These are phyloP conservation scores for Cyberlindnera saturnus DNA, from an alignment of 805 yeast species.

Conservation along the genomic window DNA sequence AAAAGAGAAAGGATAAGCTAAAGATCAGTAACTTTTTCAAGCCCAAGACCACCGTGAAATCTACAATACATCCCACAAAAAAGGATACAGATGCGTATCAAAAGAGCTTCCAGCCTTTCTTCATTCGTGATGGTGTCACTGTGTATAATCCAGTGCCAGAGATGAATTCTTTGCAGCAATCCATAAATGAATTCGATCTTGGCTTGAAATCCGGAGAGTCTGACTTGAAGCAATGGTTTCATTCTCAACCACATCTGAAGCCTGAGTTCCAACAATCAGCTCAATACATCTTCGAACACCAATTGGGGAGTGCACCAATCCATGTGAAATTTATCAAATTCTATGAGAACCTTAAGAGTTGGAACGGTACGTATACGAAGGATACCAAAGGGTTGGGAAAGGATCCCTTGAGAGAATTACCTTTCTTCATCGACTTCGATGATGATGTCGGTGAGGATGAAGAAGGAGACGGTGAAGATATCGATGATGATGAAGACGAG, in stretches of 20 bases:
- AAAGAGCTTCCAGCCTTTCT: constrained; percentile 22
- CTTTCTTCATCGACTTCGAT: constrained; percentile 48
- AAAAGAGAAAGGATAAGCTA: constrained; percentile 26
- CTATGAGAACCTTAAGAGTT: constrained; percentile 49
- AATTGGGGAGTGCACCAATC: constrained; percentile 28
- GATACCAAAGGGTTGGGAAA: constrained; percentile 3
- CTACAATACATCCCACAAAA: constrained; percentile 1
- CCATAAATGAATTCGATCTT: constrained; percentile 10
- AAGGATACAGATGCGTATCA: constrained; percentile 20
- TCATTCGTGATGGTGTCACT: constrained; percentile 28
- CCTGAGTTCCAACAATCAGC: constrained; percentile 17
- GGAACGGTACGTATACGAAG: constrained; percentile 43
- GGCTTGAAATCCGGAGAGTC: neutral
- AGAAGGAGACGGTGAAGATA: constrained; percentile 51
- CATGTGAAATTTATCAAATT: constrained; percentile 34
- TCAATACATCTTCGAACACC: constrained; percentile 26
- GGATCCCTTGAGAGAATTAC: constrained; percentile 2
- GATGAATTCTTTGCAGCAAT: neutral
- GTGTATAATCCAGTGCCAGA: constrained; percentile 9
- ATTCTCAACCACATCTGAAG: neutral
- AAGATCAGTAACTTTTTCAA: constrained; percentile 27
- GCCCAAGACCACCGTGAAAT: constrained; percentile 20
- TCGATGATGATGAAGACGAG: constrained; percentile 49
- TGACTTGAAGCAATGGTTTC: constrained; percentile 6
- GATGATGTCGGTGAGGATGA: constrained; percentile 48